phyloP scores from a whole-genome alignment of 371 early-diverging fungal genomes.

The Apophysomyces ossiformis region DNA sequence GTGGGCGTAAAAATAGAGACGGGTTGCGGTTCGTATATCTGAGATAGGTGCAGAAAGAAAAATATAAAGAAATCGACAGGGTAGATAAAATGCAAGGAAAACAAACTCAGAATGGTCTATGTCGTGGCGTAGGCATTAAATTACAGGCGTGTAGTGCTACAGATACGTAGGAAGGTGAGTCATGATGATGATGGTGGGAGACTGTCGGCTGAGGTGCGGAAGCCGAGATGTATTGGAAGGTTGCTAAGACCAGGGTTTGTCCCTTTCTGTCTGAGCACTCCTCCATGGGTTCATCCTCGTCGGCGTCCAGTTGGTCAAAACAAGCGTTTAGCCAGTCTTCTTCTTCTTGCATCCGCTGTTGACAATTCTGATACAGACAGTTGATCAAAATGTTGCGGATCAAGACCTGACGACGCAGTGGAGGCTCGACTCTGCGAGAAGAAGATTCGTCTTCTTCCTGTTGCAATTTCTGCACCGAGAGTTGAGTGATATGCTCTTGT shows the following conservation, averaged over 20 bases:
- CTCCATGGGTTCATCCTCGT: conserved; percentile 28
- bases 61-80: not conserved
- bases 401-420: conserved; percentile 37
- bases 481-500: conserved; percentile 29
- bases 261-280: conserved; percentile 7
- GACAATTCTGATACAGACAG: conserved; percentile 19
- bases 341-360: conserved; percentile 26
- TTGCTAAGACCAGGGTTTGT: conserved; percentile 8
- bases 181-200: not conserved
- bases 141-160: conserved; percentile 8
- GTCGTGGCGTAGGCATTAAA: conserved; percentile 12
- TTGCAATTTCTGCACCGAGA: conserved; percentile 40
- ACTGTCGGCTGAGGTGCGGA: not conserved
- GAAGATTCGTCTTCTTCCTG: conserved; percentile 18
- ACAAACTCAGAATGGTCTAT: conserved; percentile 4
- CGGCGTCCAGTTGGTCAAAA: conserved; percentile 33
- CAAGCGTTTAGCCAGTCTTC: conserved; percentile 47
- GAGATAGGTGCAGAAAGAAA: not conserved
- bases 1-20: not conserved
- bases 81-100: conserved; percentile 9
- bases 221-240: not conserved
- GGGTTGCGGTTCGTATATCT: not conserved
- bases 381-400: conserved; percentile 36
- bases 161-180: conserved; percentile 10
- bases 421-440: conserved; percentile 24